Evolutionary conservation across 768 basidiomycete species (phyloP), one percentile per base, ranked within the genome.

Genomic region (Pisolithus microcarpus): DNA sequence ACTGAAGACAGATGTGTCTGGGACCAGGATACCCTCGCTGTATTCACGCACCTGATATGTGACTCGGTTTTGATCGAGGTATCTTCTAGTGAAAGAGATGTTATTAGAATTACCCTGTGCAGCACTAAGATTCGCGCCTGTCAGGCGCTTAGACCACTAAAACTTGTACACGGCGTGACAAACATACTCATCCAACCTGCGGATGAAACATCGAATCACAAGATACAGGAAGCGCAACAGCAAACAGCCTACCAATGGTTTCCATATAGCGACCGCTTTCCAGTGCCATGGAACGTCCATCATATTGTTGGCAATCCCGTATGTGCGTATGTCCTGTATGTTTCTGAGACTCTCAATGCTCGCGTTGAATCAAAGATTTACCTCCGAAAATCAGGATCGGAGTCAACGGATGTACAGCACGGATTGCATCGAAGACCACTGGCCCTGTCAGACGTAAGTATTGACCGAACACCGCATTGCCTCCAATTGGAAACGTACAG

Each of bases 241-340:
- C 26, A 38, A 18, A 15, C 10, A 11, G 47, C 77, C 11, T 45
- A 85, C 89, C 91, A 48, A 94, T 72, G 9, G 92, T 96, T 69
- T 96, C 93, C 85, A 95, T 87, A 62, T 94, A 95, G 21, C 90
- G 74, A 16, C 93, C 87, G 56, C 88, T 85, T 60, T 91, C 87
- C 53, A 93, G 63, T 2, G 84, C 74, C 73, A 92, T 89, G 0
- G 84, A 83, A n/a, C 84, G 75, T 4, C 75, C 77, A 64, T 94
- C 91, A 40, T 49, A 76, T 76, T 65, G 68, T 75, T 80, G 58
- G 66, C 90, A 92, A 61, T 91, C 87, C 39, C 90, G 82, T 51
- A 90, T 84, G 64, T 91, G 87, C 0, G 77, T 74, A 56, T 91
- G 89, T 5, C 85, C 84, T 72, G 52, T 30, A 52, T 15, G 28